Evolutionary conservation across 2,329 filamentous ascomycete genomes (phyloP).

Genomic region (Colletotrichum eleusines): DNA sequence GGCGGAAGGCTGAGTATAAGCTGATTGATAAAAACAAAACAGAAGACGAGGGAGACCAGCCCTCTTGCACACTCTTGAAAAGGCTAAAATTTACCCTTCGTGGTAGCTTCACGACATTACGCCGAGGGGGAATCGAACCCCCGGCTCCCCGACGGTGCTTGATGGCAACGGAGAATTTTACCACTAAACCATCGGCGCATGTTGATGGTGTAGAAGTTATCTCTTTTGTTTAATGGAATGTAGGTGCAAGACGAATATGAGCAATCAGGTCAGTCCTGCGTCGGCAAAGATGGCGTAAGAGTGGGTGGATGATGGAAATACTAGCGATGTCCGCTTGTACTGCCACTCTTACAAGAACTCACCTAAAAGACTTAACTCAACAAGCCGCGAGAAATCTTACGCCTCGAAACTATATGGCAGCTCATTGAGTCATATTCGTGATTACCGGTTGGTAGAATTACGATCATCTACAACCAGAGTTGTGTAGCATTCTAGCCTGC

Average conservation of each 20-base stretch:
- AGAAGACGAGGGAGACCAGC: too few species aligned
- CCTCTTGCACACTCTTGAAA: not conserved
- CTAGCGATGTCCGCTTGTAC: not conserved
- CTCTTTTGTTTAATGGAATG: not conserved
- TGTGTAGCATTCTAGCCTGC: too few species aligned
- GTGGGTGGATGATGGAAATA: not conserved
- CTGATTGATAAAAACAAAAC: not conserved
- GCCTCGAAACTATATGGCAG: not conserved
- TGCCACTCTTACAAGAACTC: not conserved
- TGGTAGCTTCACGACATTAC: too few species aligned
- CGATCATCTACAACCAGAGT: not conserved
- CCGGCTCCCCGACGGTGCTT: conserved; percentile 7
- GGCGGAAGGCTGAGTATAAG: too few species aligned
- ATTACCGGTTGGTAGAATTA: not conserved
- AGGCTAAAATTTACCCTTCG: accelerated
- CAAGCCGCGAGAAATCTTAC: not conserved
- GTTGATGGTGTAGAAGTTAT: not conserved
- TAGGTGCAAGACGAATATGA: not conserved
- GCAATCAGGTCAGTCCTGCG: not conserved
- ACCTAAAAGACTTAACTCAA: too few species aligned
- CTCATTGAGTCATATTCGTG: not conserved
- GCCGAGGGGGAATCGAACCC: too few species aligned
- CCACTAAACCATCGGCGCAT: conserved; percentile 18
- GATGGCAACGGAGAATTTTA: conserved; percentile 24
- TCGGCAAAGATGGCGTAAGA: too few species aligned